Evolutionary conservation across 768 basidiomycete species (phyloP).

Genomic region (Psilocybe sp.): DNA sequence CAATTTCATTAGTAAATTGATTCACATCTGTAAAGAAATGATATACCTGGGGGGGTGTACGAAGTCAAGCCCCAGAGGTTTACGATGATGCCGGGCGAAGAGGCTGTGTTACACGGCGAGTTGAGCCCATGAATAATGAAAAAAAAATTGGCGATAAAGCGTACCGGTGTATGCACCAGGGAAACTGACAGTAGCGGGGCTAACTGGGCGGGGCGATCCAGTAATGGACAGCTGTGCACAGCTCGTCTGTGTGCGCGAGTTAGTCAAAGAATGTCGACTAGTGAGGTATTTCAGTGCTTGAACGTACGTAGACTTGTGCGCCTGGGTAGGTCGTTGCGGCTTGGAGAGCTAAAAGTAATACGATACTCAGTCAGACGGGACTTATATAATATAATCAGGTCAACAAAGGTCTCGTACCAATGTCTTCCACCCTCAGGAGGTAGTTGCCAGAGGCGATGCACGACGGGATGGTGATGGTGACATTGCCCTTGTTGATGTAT

Average conservation of each 20-base stretch:
- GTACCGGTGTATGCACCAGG: slow-evolving; percentile 41
- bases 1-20: not conserved
- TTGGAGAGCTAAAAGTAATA: too few relatives aligned
- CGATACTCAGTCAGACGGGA: too few relatives aligned
- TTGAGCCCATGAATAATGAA: not conserved
- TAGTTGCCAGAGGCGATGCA: slow-evolving; percentile 49
- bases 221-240: slow-evolving; percentile 44
- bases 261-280: not conserved
- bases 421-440: slow-evolving; percentile 49
- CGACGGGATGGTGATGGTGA: slow-evolving; percentile 41
- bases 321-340: too few relatives aligned
- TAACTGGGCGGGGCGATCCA: slow-evolving; percentile 21
- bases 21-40: slow-evolving; percentile 1
- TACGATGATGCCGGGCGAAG: slow-evolving; percentile 40
- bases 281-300: not conserved
- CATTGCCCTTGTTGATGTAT: slow-evolving; percentile 47
- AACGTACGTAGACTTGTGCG: too few relatives aligned
- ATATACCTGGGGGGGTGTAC: slow-evolving; percentile 35
- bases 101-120: slow-evolving; percentile 15
- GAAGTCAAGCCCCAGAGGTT: slow-evolving; percentile 34
- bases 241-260: slow-evolving; percentile 33
- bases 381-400: too few relatives aligned
- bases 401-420: slow-evolving; percentile 32
- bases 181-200: slow-evolving; percentile 39
- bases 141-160: not conserved